Base-by-base conservation (phyloP, 2,329 filamentous ascomycete genomes). In the Epichloe gansuensis region DNA sequence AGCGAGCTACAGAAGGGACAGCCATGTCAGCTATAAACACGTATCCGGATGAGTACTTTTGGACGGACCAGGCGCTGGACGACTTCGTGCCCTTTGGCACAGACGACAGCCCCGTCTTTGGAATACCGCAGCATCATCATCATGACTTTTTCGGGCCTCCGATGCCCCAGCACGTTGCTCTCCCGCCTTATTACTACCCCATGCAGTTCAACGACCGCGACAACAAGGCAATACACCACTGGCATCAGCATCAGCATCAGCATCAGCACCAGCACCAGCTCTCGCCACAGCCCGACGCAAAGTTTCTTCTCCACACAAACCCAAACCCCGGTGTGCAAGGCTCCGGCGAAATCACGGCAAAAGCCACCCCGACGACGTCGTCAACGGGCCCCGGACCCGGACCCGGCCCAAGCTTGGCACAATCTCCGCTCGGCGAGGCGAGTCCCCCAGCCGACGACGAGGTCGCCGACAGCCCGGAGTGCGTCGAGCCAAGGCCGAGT, bases 11-110 rank as follows among this genome's bases (percentile, higher is more conserved):
- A 38, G 5, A 31, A 0, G 3, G 27, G n/a, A 21, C 11, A 23
- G 12, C n/a, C 39, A 51, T 51, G 49, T 51, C 49, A 39, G 35
- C 49, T n/a, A 17, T 46, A 27, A 13, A 46, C 34, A 40, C 11
- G 5, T 39, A 31, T 27, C 35, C 21, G 5, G 49, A 51, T 12
- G 42, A 31, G 39, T 34, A 21, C 15, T 27, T 34, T n/a, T 51
- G 49, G 49, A 11, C 23, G 17, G 31, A 51, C 34, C 34, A 35
- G 11, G 8, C 34, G 15, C n/a, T 46, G 12, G 31, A 31, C 49
- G 21, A 46, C n/a, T 25, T 40, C 21, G 12, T 40, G 35, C 8
- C 42, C 23, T 45, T 51, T 38, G 49, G 42, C 42, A 27, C 49
- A 39, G 13, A 41, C 21, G 34, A 47, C 21, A 21, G 13, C 3